Percentiles rank a stretch among this genome's conserved stretches.
These are phyloP conservation scores for Kluyveromyces siamensis DNA, from an alignment of 805 yeast species.

Conservation along the genomic window DNA sequence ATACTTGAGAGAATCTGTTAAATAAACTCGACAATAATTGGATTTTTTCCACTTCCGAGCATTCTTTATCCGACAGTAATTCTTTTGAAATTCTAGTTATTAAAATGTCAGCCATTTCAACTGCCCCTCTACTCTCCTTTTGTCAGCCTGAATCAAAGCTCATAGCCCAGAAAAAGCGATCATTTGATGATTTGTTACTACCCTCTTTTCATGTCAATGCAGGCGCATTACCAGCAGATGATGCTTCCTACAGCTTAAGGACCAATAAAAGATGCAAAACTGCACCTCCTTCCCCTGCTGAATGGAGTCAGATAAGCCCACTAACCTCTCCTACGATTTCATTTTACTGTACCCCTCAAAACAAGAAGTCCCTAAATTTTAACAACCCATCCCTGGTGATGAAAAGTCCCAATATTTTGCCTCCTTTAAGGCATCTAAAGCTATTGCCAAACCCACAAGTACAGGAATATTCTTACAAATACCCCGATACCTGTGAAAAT, in stretches of 20 bases:
- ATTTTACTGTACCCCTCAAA: neutral
- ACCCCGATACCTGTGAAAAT: constrained; percentile 28
- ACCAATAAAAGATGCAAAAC: constrained; percentile 19
- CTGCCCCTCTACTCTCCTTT: neutral
- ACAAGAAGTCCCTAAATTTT: neutral
- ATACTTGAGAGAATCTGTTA: no score
- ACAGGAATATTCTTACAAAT: constrained; percentile 24
- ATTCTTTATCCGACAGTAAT: neutral
- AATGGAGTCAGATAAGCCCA: constrained; percentile 14
- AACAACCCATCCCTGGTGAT: neutral
- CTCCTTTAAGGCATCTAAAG: constrained; percentile 26
- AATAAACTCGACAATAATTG: neutral
- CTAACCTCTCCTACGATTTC: constrained; percentile 12
- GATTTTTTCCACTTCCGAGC: neutral
- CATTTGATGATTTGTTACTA: constrained; percentile 19
- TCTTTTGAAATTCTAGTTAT: neutral
- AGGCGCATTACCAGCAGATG: neutral
- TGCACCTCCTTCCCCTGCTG: constrained; percentile 25
- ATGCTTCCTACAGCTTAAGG: constrained; percentile 4
- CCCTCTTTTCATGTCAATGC: constrained; percentile 7
- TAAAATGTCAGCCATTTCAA: constrained; percentile 7
- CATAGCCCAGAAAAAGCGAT: constrained; percentile 7
- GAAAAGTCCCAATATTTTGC: constrained; percentile 9
- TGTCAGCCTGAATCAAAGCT: constrained; percentile 5
- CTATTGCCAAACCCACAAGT: constrained; percentile 22